phyloP scores from a whole-genome alignment of 2,329 filamentous ascomycete species.

The Aspergillus sergii region DNA sequence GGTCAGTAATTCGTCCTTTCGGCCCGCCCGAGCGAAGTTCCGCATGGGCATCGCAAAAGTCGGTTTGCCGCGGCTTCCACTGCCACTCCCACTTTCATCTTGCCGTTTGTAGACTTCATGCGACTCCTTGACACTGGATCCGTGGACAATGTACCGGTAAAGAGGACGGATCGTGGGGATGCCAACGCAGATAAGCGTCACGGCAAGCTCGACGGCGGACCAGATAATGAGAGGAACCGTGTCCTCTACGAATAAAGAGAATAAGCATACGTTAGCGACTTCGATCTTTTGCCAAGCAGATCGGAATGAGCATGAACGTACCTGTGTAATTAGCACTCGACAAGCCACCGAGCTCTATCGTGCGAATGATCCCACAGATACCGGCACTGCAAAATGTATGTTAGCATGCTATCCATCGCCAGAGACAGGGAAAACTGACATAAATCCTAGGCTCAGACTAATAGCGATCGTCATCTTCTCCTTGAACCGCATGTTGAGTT shows the following conservation, averaged over 20 bases:
- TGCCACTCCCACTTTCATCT: not conserved
- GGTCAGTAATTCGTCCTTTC: not conserved
- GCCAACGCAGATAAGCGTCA: slow-evolving; percentile 31
- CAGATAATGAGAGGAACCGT: slow-evolving; percentile 28
- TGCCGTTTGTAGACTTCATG: not conserved
- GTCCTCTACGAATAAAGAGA: slow-evolving; percentile 16
- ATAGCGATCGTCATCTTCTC: slow-evolving; percentile 42
- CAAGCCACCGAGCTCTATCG: slow-evolving; percentile 18
- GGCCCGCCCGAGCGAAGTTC: not conserved
- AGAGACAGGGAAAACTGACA: slow-evolving; percentile 21
- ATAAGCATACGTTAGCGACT: not conserved
- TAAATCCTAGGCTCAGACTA: slow-evolving; percentile 41
- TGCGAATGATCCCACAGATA: slow-evolving; percentile 20
- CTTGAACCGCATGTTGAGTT: slow-evolving; percentile 39
- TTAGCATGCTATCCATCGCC: not conserved
- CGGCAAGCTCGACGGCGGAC: slow-evolving; percentile 25
- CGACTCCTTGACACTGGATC: slow-evolving; percentile 10
- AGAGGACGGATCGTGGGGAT: slow-evolving; percentile 32
- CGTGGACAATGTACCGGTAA: slow-evolving; percentile 19
- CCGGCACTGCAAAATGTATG: slow-evolving; percentile 12
- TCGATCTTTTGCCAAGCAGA: not conserved
- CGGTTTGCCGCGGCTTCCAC: not conserved
- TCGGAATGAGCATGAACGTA: not conserved
- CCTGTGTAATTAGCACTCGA: slow-evolving; percentile 22
- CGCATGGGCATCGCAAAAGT: not conserved